Base-by-base conservation (phyloP, 768 basidiomycete genomes). In the Tylopilus sp. region DNA sequence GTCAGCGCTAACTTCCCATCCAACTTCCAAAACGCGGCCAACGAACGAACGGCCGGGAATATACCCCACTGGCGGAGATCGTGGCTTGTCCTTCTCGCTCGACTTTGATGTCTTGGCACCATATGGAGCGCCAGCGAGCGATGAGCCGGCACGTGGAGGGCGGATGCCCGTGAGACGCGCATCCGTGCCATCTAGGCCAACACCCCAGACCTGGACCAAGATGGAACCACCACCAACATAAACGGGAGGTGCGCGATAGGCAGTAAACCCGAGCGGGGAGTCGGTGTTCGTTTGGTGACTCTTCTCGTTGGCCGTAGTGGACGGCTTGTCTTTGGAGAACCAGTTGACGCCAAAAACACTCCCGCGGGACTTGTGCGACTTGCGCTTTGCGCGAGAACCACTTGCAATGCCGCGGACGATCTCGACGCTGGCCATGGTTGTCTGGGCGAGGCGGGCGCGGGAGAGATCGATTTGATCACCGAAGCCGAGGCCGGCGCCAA, bases 171-270 rank as follows among this genome's bases (percentile, higher is more conserved):
- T 80, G 54, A 92, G 74, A 48, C 81, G 75, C 7, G 76, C 78
- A 71, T 96, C 94, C 7, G 86, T 72, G 14, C 78, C 76, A 60
- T 96, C 92, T 38, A 96, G 69, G 3, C 84, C 92, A 2, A 92
- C 90, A n/a, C 87, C 90, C 78, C 88, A 92, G 4, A 97, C 88
- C 65, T 94, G 92, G 7, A 97, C 84, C 22, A 97, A 76, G 16
- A 94, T 80, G 51, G 87, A 78, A 25, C 77, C 75, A 42, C 81
- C 76, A 0, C 85, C 81, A 11, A 95, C 83, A 62, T 85, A 84
- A 13, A 74, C 74, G 0, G 94, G 94, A 13, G 93, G 91, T 24
- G 76, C 65, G 14, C 87, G 79, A 65, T 88, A 83, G 28, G 82
- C 78, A 4, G 87, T 85, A 64, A 91, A 90, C 28, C 80, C 84